Base-by-base conservation (phyloP, 768 basidiomycete species). In the Russula earlei region DNA sequence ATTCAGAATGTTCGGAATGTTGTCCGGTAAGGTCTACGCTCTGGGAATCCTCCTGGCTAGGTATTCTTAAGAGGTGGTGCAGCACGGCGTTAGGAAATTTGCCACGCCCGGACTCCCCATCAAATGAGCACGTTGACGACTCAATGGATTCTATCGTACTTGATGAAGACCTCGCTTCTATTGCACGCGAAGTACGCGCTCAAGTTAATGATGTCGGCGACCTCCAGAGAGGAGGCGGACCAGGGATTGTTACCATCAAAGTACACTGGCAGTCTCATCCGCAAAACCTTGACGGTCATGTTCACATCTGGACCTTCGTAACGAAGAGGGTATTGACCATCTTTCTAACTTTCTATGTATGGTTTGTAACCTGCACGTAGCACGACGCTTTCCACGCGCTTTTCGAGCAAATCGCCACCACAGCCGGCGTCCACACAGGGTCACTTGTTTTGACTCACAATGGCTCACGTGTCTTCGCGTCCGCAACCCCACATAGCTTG, bases 251-350 rank as follows among this genome's bases (percentile, higher is more conserved):
- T 17, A 68, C 68, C 19, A 68, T 89, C 41, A 75, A 69, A 37
- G 81, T 89, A 12, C 75, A 70, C 47, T 89, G 86, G 85, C 72
- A 71, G 33, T 78, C 78, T 5, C 87, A 89, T 69, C 87, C 87
- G 5, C 66, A 72, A 36, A 71, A 82, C 51, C 48, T 67, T 27
- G 62, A 65, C 10, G 77, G 72, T 3, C 66, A 70, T 58, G 65
- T 72, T 24, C 62, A 73, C 24, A 62, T 67, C 5, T 82, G 78
- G 77, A 67, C 67, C 2, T 85, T 84, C 65, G 75, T 72, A 61
- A 76, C 85, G 62, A 78, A 76, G 60, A 75, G 80, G 66, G 87
- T 85, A 58, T 25, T 75, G 64, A 27, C n/a, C 24, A 37, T 60
- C 14, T 34, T 38, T 44, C 52, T 52, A 20, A 14, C 20, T 43